Conservation (phyloP, 768 basidiomycete species). For the Termitomyces sp. region DNA sequence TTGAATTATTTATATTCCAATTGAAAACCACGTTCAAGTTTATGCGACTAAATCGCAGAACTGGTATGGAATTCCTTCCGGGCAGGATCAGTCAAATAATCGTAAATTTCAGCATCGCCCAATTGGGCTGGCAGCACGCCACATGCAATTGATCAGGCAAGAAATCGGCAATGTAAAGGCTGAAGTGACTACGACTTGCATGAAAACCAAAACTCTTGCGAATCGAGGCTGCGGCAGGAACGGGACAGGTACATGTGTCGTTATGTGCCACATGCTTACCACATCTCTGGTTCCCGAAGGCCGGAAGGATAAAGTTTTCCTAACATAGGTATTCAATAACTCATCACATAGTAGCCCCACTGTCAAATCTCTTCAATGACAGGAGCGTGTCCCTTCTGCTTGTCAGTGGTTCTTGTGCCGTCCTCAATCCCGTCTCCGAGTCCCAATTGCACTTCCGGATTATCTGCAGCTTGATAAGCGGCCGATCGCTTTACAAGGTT, state of each 20-base stretch:
- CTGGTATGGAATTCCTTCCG: neutral
- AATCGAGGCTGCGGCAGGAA: neutral
- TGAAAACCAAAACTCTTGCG: neutral
- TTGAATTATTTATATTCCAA: neutral
- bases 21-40: neutral
- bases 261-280: neutral
- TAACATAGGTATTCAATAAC: neutral
- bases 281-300: neutral
- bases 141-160: neutral
- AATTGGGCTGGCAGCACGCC: neutral
- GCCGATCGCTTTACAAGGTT: constrained; percentile 29
- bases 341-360: no score
- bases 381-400: neutral
- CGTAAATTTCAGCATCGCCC: neutral
- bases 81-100: neutral
- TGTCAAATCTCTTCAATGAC: constrained; percentile 10
- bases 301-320: neutral
- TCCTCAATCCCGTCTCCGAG: neutral
- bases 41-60: neutral
- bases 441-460: neutral
- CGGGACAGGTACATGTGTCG: neutral
- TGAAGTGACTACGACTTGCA: neutral
- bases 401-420: neutral
- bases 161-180: neutral
- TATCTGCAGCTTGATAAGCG: constrained; percentile 14